These are phyloP conservation scores for Didymella segeticola DNA, from an alignment of 2,329 filamentous ascomycete species.

Conservation along the genomic window DNA sequence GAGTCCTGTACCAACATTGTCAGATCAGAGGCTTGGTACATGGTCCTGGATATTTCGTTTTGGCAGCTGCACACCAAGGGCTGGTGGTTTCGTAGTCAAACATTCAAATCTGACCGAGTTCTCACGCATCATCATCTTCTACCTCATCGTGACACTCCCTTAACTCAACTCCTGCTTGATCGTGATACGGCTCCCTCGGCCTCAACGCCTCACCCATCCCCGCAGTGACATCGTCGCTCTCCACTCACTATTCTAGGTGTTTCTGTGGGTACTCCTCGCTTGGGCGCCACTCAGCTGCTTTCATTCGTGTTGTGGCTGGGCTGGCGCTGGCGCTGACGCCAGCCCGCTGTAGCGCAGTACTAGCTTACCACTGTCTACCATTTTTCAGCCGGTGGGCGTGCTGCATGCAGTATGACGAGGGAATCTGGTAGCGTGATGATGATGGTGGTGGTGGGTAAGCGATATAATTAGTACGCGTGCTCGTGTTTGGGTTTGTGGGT, in stretches of 20 bases:
- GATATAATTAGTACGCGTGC: too few relatives aligned
- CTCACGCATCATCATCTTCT: not conserved
- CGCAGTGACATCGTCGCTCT: conserved; percentile 9
- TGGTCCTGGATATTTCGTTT: conserved; percentile 32
- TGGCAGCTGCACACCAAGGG: conserved; percentile 43
- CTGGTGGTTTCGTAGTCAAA: conserved; percentile 43
- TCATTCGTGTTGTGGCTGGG: too few relatives aligned
- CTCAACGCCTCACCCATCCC: conserved; percentile 4
- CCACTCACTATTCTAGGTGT: conserved; percentile 7
- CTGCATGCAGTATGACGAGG: not conserved
- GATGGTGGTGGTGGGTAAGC: too few relatives aligned
- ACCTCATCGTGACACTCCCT: conserved; percentile 8
- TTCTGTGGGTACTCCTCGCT: conserved; percentile 18
- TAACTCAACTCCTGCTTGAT: too few relatives aligned
- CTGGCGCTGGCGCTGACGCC: too few relatives aligned
- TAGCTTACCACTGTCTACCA: conserved; percentile 9
- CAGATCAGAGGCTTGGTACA: conserved; percentile 20
- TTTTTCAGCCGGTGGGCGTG: not conserved
- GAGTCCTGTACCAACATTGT: conserved; percentile 34
- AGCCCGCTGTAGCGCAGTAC: conserved; percentile 5
- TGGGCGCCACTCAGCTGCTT: conserved; percentile 13
- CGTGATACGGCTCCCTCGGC: conserved; percentile 1
- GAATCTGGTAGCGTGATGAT: too few relatives aligned
- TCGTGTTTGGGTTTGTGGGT: too few relatives aligned
- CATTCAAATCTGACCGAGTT: conserved; percentile 21